A percentile compares a stretch with the other conserved stretches of the same genome.
phyloP scores from a whole-genome alignment of 495 filamentous ascomycete species.

The Extremus antarcticus region DNA sequence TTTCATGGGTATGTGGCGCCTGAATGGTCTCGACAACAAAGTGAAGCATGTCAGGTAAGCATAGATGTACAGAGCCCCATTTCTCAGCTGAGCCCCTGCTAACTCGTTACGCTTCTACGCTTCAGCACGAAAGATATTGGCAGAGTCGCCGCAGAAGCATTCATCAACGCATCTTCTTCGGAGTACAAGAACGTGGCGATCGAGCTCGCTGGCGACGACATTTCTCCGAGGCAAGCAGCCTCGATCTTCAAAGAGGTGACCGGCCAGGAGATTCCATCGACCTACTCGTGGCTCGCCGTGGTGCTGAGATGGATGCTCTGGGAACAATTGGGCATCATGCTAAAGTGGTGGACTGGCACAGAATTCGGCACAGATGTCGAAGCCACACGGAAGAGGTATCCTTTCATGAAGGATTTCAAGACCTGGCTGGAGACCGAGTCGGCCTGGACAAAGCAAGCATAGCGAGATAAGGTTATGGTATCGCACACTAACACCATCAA shows the following conservation, averaged over 20 bases:
- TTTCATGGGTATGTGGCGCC: conserved; percentile 18
- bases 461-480: too few species aligned
- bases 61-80: too few species aligned
- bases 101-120: too few species aligned
- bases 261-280: conserved; percentile 14
- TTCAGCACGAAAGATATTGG: conserved; percentile 35
- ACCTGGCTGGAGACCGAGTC: conserved; percentile 11
- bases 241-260: conserved; percentile 16
- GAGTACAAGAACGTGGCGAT: conserved; percentile 17
- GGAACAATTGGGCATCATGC: conserved; percentile 18
- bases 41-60: conserved; percentile 19
- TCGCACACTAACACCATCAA: too few species aligned
- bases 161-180: conserved; percentile 14
- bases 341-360: conserved; percentile 16
- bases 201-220: conserved; percentile 18
- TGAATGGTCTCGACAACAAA: conserved; percentile 12
- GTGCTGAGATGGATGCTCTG: conserved; percentile 9
- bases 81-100: too few species aligned
- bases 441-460: conserved; percentile 9
- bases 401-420: conserved; percentile 13
- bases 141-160: conserved; percentile 28
- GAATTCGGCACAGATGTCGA: conserved; percentile 13
- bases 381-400: conserved; percentile 7
- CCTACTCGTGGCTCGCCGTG: conserved; percentile 10
- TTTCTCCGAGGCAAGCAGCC: conserved; percentile 10